These are phyloP conservation scores for Trichoderma semiorbis DNA, from an alignment of 2,329 filamentous ascomycete genomes.

Conservation along the genomic window DNA sequence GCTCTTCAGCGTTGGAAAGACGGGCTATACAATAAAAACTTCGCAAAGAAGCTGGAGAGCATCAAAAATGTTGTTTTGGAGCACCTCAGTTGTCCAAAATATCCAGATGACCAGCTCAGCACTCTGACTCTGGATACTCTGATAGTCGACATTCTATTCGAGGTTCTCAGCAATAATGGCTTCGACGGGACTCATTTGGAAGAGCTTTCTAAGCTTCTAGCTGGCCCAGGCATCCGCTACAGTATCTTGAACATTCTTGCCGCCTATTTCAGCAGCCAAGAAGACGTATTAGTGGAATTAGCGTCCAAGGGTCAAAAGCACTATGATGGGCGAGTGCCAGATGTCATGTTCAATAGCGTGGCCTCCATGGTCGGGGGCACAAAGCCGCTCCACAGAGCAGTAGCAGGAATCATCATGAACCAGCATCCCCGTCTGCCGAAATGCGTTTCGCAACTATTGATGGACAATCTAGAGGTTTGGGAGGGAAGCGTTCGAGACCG, in stretches of 20 bases:
- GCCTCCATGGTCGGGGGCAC: not conserved
- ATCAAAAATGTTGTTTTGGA: not conserved
- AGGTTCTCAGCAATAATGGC: not conserved
- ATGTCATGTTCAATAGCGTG: not conserved
- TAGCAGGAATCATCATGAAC: not conserved
- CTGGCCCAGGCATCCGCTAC: not conserved
- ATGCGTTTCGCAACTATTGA: not conserved
- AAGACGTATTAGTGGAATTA: not conserved
- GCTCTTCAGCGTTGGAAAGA: not conserved
- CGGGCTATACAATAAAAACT: not conserved
- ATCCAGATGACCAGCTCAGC: not conserved
- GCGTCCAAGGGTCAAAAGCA: not conserved
- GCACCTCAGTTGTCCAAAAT: not conserved
- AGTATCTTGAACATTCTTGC: not conserved
- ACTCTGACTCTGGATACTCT: not conserved
- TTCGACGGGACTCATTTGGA: not conserved
- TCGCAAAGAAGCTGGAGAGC: not conserved
- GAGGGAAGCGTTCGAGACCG: not conserved
- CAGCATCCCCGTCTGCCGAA: not conserved
- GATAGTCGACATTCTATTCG: not conserved
- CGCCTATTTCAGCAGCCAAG: not conserved
- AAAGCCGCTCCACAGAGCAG: not conserved
- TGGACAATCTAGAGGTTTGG: not conserved
- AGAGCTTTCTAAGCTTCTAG: not conserved
- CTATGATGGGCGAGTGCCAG: not conserved